Evolutionary conservation across 1,284 basidiomycete genomes (phyloP).

Genomic region (Cutaneotrichosporon mucoides): DNA sequence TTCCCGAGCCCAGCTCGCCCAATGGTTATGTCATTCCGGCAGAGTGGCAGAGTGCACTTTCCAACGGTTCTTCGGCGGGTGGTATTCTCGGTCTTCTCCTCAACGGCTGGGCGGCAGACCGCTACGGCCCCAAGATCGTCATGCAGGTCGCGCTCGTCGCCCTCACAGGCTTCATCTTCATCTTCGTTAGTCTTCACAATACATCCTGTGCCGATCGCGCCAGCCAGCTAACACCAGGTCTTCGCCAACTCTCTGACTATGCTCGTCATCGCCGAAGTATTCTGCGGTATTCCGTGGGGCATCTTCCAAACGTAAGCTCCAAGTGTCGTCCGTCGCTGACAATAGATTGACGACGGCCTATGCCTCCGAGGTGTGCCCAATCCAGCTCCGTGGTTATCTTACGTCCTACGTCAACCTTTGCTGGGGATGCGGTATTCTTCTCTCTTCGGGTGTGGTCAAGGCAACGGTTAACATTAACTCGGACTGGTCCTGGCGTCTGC

Average conservation of each 20-base stretch:
- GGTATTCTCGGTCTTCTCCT: slow-evolving; percentile 19
- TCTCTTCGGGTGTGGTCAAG: slow-evolving; percentile 49
- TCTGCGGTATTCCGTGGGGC: slow-evolving; percentile 5
- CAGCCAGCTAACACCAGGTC: slow-evolving; percentile 14
- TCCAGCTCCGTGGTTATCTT: slow-evolving; percentile 40
- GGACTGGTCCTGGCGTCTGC: slow-evolving; percentile 39
- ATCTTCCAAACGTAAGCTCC: slow-evolving; percentile 18
- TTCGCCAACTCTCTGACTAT: slow-evolving; percentile 30
- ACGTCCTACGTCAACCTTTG: slow-evolving; percentile 50
- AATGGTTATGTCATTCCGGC: slow-evolving; percentile 15
- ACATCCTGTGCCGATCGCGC: too few relatives aligned
- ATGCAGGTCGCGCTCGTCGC: slow-evolving; percentile 35
- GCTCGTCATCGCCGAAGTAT: slow-evolving; percentile 26
- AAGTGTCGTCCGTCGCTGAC: too few relatives aligned
- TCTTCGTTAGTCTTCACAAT: slow-evolving; percentile 13
- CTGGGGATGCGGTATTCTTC: slow-evolving; percentile 41
- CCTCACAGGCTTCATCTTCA: slow-evolving; percentile 40
- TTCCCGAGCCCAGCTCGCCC: background rate
- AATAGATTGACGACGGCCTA: slow-evolving; percentile 25
- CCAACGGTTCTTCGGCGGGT: slow-evolving; percentile 20
- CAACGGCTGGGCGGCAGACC: slow-evolving; percentile 26
- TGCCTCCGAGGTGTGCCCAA: slow-evolving; percentile 51
- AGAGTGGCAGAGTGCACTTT: slow-evolving; percentile 25
- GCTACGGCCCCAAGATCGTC: slow-evolving; percentile 21
- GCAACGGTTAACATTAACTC: slow-evolving; percentile 34